Base-by-base conservation (phyloP, 768 basidiomycete species). In the Baorangia bicolor region DNA sequence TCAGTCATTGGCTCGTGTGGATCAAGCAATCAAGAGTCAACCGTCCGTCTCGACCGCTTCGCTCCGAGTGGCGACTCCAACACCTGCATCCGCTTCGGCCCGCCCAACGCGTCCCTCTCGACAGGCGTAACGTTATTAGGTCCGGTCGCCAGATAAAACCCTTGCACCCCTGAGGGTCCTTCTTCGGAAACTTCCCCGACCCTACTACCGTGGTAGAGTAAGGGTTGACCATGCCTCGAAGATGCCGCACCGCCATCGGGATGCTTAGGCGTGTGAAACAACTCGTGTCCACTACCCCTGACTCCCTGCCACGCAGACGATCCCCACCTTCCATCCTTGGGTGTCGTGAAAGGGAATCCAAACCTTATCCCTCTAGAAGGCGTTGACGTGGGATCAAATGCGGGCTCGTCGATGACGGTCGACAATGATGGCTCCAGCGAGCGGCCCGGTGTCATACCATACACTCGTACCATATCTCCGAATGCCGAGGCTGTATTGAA, bases 361-460 rank as follows among this genome's bases (percentile, higher is more conserved):
- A 88, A 84, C 63, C 76, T 83, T 61, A 90, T 84, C 5, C 89
- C 88, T 41, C 90, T 77, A n/a, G 90, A 91, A 4, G 90, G 90
- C 10, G 90, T 91, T 20, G 88, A 87, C 25, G 85, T 84, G 6
- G 89, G 88, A 68, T 92, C 89, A 64, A 90, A 92, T 1, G 84
- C 81, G 6, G 78, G 74, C 39, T 83, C 83, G 18, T 86, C 83
- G 21, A 70, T 69, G 5, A 53, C 34, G 45, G 59, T 70, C 18
- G 56, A 51, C 35, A 55, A 44, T 27, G 44, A 39, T 5, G 57
- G 45, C 38, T 78, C 77, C 45, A 72, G 67, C 30, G 69, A 72
- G 30, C 72, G 64, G 33, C 74, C 63, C 21, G 79, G 77, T 9
- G 76, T 76, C 27, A 55, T 51, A 1, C 69, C 66, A 61, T 79